Evolutionary conservation across 2,329 filamentous ascomycete species (phyloP), one percentile per base, ranked within the genome.

Genomic region (Penicillium sp.): DNA sequence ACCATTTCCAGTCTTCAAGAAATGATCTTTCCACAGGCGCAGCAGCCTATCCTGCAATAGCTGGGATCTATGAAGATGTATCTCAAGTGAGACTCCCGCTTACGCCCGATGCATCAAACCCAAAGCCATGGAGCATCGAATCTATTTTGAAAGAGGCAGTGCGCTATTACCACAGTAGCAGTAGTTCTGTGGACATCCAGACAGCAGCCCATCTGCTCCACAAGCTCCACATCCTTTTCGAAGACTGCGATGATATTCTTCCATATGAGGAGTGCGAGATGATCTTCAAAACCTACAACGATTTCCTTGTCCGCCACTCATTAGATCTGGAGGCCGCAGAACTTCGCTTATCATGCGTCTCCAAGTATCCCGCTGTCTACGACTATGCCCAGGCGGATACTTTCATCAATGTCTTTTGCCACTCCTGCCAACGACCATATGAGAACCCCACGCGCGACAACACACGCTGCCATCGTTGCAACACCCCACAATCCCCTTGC

Each of bases 261-360:
- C 71, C 72, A 1, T 70, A 68, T 29, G 64, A 71, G 46, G 80
- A 85, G 60, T 74, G 80, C 42, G 82, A 85, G 62, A 71, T 75
- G 39, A 80, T 85, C 34, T 76, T 85, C 34, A 74, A 78, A 33
- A 72, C 78, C 3, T 86, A 86, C 64, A 81, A 86, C 65, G 77
- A 79, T 43, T 80, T 82, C 49, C 72, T 87, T 9, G 56, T 75
- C 23, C 68, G 72, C 27, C 72, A 75, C 40, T 69, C 67, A n/a
- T 73, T 75, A 71, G 69, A 72, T 39, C 52, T 74, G 13, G 72
- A 75, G 55, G 83, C 83, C 4, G 80, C 82, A 8, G 74, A 80
- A 27, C 68, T 87, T n/a, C 80, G 84, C 21, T 75, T 78, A 36
- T 69, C 82, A 30, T 75, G 78, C 43, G 83, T 84, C 46, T 78